Percentiles rank a stretch among this genome's conserved stretches.
phyloP scores from a whole-genome alignment of 2,329 filamentous ascomycete species.

The Thielaviopsis euricoi region DNA sequence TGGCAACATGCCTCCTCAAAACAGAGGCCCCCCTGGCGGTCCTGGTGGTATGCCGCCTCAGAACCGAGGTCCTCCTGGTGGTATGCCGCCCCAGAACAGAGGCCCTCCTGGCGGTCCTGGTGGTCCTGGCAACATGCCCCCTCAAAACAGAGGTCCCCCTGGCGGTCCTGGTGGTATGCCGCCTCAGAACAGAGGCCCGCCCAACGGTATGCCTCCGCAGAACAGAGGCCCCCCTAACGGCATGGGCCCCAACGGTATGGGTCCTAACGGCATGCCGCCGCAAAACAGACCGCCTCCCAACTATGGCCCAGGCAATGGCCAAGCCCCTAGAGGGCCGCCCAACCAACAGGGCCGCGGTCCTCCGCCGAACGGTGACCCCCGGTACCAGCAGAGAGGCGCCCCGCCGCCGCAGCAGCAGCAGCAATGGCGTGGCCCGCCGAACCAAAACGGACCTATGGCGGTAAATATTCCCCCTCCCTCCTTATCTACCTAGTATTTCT shows the following conservation, averaged over 20 bases:
- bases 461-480: background rate
- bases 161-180: background rate
- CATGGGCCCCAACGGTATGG: constrained; percentile 1
- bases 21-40: background rate
- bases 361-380: constrained; percentile 4
- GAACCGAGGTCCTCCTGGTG: too few species aligned
- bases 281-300: constrained; percentile 6
- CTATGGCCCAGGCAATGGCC: constrained; percentile 1
- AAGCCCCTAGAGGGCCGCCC: constrained; percentile 1
- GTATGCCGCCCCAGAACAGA: background rate
- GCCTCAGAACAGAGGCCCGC: constrained; percentile 3
- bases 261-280: background rate
- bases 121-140: background rate
- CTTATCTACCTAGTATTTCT: background rate
- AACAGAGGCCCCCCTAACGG: constrained; percentile 2
- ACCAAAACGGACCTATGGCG: constrained; percentile 2
- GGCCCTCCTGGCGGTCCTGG: background rate
- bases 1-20: background rate
- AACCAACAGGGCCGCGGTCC: constrained; percentile 2
- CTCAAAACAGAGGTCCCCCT: background rate
- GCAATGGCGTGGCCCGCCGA: constrained; percentile 10
- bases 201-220: background rate
- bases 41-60: constrained; percentile 1
- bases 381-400: background rate
- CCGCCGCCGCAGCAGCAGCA: constrained; percentile 7